These are phyloP conservation scores for Salix arbutifolia DNA, from an alignment of 345 rosid genomes.

Conservation along the genomic window DNA sequence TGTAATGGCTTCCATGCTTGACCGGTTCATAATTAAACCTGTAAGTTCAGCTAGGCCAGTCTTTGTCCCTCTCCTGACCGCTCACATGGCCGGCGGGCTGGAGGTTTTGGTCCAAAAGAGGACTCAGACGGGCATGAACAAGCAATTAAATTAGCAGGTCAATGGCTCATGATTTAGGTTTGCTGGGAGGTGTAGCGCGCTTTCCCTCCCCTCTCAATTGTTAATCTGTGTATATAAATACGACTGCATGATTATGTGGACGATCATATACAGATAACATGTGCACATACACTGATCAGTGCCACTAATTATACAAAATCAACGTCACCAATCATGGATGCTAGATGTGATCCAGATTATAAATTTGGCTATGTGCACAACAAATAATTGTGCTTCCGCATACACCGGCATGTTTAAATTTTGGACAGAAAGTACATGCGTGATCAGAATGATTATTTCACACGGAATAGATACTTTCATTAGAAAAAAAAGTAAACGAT, in stretches of 20 bases:
- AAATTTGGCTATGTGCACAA: neutral
- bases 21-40: constrained; percentile 20
- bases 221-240: neutral
- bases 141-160: neutral
- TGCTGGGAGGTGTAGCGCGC: constrained; percentile 9
- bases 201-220: neutral
- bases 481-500: neutral
- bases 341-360: neutral
- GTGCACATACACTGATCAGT: neutral
- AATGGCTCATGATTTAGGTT: neutral
- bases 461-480: neutral
- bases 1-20: constrained; percentile 38
- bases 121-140: neutral
- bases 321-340: neutral
- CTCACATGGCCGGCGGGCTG: constrained; percentile 49
- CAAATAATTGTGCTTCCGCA: neutral
- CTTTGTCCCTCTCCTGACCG: constrained; percentile 43
- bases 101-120: constrained; percentile 25
- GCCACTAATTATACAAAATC: neutral
- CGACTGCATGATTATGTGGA: no score
- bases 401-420: neutral
- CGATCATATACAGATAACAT: neutral
- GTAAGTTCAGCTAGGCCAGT: constrained; percentile 26
- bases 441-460: neutral
- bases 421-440: neutral